Conservation (phyloP, 208 protist species). For the Leishmania braziliensis region DNA sequence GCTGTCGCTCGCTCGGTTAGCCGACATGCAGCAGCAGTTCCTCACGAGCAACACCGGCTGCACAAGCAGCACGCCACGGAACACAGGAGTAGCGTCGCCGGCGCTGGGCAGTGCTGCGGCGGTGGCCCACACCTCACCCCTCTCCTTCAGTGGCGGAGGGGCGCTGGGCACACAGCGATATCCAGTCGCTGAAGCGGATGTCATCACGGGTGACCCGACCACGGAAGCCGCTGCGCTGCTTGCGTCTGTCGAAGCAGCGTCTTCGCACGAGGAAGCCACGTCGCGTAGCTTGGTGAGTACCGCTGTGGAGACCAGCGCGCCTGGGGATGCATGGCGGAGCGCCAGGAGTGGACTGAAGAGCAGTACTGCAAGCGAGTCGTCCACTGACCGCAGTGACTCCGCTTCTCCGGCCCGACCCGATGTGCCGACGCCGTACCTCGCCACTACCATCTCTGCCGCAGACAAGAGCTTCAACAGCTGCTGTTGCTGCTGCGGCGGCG, state of each 20-base stretch:
- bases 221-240: not conserved
- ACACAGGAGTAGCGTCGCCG: not conserved
- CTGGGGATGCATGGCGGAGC: not conserved
- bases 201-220: not conserved
- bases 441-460: not conserved
- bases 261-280: not conserved
- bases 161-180: not conserved
- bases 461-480: not conserved
- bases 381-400: not conserved
- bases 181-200: not conserved
- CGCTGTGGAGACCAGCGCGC: not conserved
- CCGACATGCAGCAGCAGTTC: not conserved
- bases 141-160: not conserved
- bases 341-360: not conserved
- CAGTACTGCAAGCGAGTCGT: too few species aligned
- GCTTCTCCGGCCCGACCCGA: not conserved
- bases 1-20: slow-evolving; percentile 2
- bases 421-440: not conserved
- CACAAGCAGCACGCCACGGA: not conserved
- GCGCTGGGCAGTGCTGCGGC: not conserved
- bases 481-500: not conserved
- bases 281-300: not conserved
- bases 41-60: not conserved
- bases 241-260: not conserved
- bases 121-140: not conserved